Evolutionary conservation across 495 filamentous ascomycete species (phyloP), one percentile per base, ranked within the genome.

Genomic region (Penicillium alfredii): DNA sequence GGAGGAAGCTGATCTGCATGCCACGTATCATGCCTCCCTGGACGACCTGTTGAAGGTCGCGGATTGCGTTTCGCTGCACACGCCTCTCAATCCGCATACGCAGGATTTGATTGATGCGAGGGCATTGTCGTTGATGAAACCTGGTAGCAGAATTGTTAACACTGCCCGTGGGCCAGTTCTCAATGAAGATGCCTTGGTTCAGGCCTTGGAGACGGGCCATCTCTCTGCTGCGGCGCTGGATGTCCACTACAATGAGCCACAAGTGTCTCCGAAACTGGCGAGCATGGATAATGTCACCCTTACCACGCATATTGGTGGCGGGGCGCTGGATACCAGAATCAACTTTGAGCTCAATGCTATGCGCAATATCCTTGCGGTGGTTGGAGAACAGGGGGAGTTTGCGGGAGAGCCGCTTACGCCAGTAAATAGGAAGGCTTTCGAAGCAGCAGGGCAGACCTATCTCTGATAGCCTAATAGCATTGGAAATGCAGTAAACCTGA

Each of bases 161-260:
- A 74, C 82, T 18, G 78, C 81, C 6, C 63, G 81, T 21, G 80
- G 81, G 1, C 63, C 59, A 15, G 61, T 84, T 4, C 68, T 85
- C 1, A 77, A 84, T 44, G 79, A 85, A 51, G 74, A 74, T 15
- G 82, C 78, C n/a, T 55, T 86, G 15, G 69, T 77, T 0, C 65
- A 70, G 8, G 81, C 81, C 13, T 50, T 84, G 17, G 72, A 81
- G 26, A 40, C 38, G 1, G 69, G 69, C 0, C 45, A 58, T 6
- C 23, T 85, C 3, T 53, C 63, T 1, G 66, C 69, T 3, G 74
- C 72, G 1, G 80, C 76, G n/a, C 60, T 84, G 37, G 81, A 83
- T 44, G 81, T 86, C 31, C 76, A 82, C 50, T 69, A 68, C 6
- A 36, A 71, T 33, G 79, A 84, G 55, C 79, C 41, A 3, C 44